Evolutionary conservation across 371 early-diverging fungal species (phyloP), one percentile per base, ranked within the genome.

Genomic region (Capillidium heterosporum): DNA sequence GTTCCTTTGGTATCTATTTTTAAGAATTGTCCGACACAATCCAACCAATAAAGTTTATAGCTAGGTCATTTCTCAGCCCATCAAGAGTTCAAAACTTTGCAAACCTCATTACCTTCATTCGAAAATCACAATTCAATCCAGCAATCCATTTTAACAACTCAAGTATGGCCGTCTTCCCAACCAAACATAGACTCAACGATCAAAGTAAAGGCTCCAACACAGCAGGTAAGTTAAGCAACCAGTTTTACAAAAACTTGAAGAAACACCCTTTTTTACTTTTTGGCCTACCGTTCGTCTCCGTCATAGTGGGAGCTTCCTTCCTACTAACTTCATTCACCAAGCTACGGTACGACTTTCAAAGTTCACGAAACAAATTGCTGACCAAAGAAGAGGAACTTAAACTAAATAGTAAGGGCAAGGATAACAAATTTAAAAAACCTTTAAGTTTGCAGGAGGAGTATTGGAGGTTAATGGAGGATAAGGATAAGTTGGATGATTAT

Each of bases 281-380:
- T 42, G 55, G 55, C 5, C 27, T 55, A 43, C 55, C 55, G 2
- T 55, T 55, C 26, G 27, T 55, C 15, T n/a, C 42, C 4, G 23
- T 43, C 5, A 55, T 55, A 15, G 55, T 55, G 23, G 55, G 43
- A 40, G 55, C 55, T 27, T 55, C 55, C 1, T 55, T 35, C 29
- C 19, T 43, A 10, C 2, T 43, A 24, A 41, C 55, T 19, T 35
- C 15, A 8, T 55, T 55, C 27, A 55, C 55, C 13, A 32, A 55
- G 27, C 23, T 19, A 19, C 7, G 55, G 23, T 55, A 55, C 29
- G 55, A 55, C 29, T 55, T 35, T 19, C 55, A 55, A 24, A 43
- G 19, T 10, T 17, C 43, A 19, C 7, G 44, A 27, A 24, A n/a
- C 19, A 40, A 55, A 23, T 11, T 43, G 1, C 3, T 55, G 17